Percentiles rank a stretch among this genome's conserved stretches.
Conservation (phyloP, 163 green algal genomes). For the Volvox carteri region DNA sequence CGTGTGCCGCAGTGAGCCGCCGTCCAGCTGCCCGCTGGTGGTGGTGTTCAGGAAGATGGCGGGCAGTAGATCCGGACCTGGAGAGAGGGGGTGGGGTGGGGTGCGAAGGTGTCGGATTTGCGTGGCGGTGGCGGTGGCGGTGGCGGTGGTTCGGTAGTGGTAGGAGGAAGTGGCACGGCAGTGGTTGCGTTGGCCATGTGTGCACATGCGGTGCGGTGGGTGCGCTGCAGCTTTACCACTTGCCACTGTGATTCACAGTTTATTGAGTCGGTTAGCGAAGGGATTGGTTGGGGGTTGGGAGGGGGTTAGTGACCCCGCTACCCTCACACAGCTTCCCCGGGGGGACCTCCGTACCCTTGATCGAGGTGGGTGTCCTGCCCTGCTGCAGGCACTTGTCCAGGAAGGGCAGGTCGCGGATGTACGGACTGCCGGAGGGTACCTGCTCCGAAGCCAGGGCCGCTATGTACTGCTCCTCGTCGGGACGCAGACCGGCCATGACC, state of each 20-base stretch:
- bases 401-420: conserved; percentile 49
- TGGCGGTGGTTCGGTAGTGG: no score
- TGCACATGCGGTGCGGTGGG: no score
- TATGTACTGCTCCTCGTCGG: conserved; percentile 39
- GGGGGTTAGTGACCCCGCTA: no score
- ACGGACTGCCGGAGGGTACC: conserved; percentile 4
- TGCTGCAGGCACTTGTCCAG: conserved; percentile 59
- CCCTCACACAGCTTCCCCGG: neutral
- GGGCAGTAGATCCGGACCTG: conserved; percentile 50
- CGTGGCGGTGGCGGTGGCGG: neutral
- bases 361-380: conserved; percentile 43
- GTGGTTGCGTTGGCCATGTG: no score
- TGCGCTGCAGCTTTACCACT: no score
- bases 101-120: no score
- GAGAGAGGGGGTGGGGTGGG: neutral
- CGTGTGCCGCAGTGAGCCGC: conserved; percentile 15
- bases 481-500: conserved; percentile 24
- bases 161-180: no score
- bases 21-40: conserved; percentile 18
- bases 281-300: no score
- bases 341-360: conserved; percentile 45
- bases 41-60: conserved; percentile 57
- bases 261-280: no score
- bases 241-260: no score
- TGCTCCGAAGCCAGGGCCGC: conserved; percentile 32